Percentiles rank a stretch among this genome's conserved stretches.
phyloP scores from a whole-genome alignment of 2,329 filamentous ascomycete species.

The Stenocarpella maydis region DNA sequence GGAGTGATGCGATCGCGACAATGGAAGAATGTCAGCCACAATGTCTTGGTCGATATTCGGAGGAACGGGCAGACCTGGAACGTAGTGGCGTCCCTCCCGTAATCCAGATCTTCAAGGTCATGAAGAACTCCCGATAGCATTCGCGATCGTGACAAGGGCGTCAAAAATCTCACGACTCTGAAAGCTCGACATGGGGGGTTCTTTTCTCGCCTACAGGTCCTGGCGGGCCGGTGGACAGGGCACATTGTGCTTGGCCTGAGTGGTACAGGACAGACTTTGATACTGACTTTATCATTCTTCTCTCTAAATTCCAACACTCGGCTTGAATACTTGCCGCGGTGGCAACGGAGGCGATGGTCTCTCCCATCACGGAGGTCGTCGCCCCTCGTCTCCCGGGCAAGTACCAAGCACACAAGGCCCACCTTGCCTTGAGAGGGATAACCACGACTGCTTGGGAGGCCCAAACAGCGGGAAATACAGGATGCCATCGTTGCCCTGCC shows the following conservation, averaged over 20 bases:
- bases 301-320: background rate
- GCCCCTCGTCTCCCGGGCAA: slow-evolving; percentile 38
- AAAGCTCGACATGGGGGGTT: background rate
- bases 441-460: slow-evolving; percentile 1
- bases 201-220: background rate
- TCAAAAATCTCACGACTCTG: background rate
- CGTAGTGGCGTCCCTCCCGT: slow-evolving; percentile 8
- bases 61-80: background rate
- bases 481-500: slow-evolving; percentile 44
- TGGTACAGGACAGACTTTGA: background rate
- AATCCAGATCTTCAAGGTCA: background rate
- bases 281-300: background rate
- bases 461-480: slow-evolving; percentile 35
- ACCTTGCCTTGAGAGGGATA: slow-evolving; percentile 26
- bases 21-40: background rate
- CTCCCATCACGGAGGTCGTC: slow-evolving; percentile 37
- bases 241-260: background rate
- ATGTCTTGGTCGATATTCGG: background rate
- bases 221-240: background rate
- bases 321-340: background rate
- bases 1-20: background rate
- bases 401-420: slow-evolving; percentile 15
- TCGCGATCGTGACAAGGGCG: background rate
- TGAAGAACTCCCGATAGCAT: background rate
- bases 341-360: background rate